phyloP scores from a whole-genome alignment of 2,329 filamentous ascomycete genomes.

The Ophiostoma populinum region DNA sequence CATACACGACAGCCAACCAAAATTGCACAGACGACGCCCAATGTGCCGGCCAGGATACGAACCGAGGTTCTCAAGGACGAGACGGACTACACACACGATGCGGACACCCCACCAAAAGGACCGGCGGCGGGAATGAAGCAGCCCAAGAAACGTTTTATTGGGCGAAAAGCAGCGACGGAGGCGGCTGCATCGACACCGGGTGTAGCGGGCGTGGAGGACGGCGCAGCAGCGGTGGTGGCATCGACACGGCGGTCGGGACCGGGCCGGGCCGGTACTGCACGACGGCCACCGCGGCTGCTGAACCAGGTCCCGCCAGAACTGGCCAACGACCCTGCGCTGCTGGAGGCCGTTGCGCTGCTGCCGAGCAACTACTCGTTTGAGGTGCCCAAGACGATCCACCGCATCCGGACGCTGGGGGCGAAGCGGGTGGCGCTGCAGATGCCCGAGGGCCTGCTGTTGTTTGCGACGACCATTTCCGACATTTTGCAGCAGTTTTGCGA shows the following conservation, averaged over 20 bases:
- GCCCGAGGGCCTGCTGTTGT: conserved; percentile 85
- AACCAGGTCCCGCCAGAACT: conserved; percentile 86
- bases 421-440: conserved; percentile 89
- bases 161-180: conserved; percentile 55
- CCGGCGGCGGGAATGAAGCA: conserved; percentile 35
- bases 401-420: conserved; percentile 63
- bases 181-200: conserved; percentile 20
- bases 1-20: not conserved
- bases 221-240: conserved; percentile 35
- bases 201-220: conserved; percentile 29
- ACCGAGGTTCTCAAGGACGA: not conserved
- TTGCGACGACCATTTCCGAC: conserved; percentile 94
- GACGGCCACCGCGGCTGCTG: conserved; percentile 59
- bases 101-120: conserved; percentile 17
- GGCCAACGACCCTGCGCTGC: conserved; percentile 67
- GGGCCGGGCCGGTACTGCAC: conserved; percentile 22
- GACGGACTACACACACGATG: conserved; percentile 6
- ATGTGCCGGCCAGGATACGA: not conserved
- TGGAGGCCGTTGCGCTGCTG: conserved; percentile 70
- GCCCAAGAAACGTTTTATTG: conserved; percentile 86
- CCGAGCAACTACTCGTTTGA: conserved; percentile 98
- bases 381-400: conserved; percentile 93
- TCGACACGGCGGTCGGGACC: not conserved
- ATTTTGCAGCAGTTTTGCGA: conserved; percentile 91
- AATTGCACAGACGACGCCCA: not conserved